Base-by-base conservation (phyloP, 495 filamentous ascomycete species). In the Chaetomidium leptoderma region DNA sequence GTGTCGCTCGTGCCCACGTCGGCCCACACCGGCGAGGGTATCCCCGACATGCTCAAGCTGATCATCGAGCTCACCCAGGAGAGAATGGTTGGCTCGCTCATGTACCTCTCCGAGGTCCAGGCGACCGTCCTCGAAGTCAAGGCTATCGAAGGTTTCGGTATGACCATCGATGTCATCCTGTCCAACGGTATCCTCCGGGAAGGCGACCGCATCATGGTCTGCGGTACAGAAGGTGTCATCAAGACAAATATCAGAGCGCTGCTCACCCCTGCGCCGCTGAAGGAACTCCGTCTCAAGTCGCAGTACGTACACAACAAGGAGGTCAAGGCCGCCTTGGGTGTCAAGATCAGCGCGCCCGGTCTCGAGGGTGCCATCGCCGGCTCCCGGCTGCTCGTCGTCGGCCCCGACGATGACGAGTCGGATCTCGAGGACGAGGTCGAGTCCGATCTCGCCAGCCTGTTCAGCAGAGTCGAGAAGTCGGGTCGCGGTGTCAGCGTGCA, bases 61-160 rank as follows among this genome's bases (percentile, higher is more conserved):
- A 86, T 99, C 66, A 78, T 95, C 26, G 84, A 86, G 57, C 76
- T 99, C 49, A 95, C 90, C 2, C 95, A 99, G 74, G 92, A 99
- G 78, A 86, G 95, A 57, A 97, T 99, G 95, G 95, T 92, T 53
- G 92, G 87, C 68, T 87, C 89, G 48, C 82, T 99, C 61, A 99
- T 99, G 95, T 99, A 97, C 72, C 81, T 97, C 43, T 93, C 91
- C 11, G 92, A 97, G 74, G 90, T 99, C 26, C 91, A 99, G 74
- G 92, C 89, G 72, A 99, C 95, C 6, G 92, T 99, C 42, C 84
- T 99, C 30, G 95, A 99, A 76, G 95, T 99, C 64, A 99, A 99
- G 81, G 89, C 93, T 19, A 96, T 99, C 57, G 95, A 99, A 71
- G 95, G 95, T 71, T 86, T 97, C 55, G 95, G 95, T 69, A 97